phyloP scores from a whole-genome alignment of 2,329 filamentous ascomycete species.

The Trichophyton verrucosum region DNA sequence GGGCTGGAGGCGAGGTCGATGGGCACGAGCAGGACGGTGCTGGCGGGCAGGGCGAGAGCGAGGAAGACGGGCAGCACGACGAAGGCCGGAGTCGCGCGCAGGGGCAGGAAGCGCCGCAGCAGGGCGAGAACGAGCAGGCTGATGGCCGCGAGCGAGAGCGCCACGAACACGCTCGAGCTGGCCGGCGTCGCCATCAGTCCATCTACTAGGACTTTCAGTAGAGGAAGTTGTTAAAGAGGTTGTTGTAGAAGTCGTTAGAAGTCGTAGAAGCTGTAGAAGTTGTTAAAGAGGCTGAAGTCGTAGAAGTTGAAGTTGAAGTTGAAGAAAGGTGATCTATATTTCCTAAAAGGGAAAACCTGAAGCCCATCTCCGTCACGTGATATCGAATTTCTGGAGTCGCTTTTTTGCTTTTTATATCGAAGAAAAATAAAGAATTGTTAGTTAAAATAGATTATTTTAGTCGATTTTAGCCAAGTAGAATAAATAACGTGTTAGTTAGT shows the following conservation, averaged over 20 bases:
- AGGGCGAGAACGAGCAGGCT: constrained; percentile 69
- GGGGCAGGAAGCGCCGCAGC: constrained; percentile 75
- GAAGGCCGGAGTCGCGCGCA: constrained; percentile 82
- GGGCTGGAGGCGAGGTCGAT: constrained; percentile 89
- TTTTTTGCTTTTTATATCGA: background rate
- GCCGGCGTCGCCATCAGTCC: constrained; percentile 38
- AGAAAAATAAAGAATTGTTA: background rate
- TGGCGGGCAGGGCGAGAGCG: constrained; percentile 82
- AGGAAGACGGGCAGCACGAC: constrained; percentile 88
- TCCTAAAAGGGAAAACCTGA: background rate
- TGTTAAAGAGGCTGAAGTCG: background rate
- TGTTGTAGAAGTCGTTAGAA: background rate
- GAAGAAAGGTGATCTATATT: background rate
- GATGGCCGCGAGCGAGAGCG: constrained; percentile 59
- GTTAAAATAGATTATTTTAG: background rate
- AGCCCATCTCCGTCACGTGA: background rate
- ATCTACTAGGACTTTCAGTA: background rate
- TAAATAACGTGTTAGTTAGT: too few species aligned
- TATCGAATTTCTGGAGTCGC: background rate
- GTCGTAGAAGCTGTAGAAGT: background rate
- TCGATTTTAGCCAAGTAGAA: too few species aligned
- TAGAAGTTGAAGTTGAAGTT: background rate
- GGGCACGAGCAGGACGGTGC: constrained; percentile 81
- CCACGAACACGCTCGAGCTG: constrained; percentile 67
- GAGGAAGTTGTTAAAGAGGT: background rate